Evolutionary conservation across 257 asterid genomes (phyloP), one percentile per base, ranked within the genome.

Genomic region (Vinca minor): DNA sequence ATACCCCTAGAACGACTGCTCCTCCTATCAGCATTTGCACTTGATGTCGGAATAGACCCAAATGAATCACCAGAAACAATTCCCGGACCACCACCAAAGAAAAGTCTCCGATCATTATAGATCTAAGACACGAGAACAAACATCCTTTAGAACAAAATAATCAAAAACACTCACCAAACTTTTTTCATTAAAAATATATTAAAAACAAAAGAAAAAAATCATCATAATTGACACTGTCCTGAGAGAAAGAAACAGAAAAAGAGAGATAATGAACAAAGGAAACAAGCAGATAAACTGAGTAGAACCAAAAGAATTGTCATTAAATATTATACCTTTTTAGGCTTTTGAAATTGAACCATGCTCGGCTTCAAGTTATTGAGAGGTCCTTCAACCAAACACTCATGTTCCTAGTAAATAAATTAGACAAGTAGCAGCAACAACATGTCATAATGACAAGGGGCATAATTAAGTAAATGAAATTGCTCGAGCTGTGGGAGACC

Each of bases 331-430:
- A n/a, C 97, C 97, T 93, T 93, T 80, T 83, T 89, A 48, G 99
- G 99, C 76, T 93, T 93, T 80, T 93, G 99, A 80, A 89, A 93
- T 68, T 93, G 99, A 76, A 93, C 99, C 99, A 93, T 93, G 71
- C 99, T 93, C 79, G 89, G 99, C 86, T 89, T 93, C 59, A 93
- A 77, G 80, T 93, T 93, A 79, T 86, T 93, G 66, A 93, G 80
- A 67, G 97, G 97, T 60, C 99, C 99, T 86, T 93, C 99, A 52
- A 93, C 99, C 84, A 93, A 83, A 82, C 97, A 93, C 67, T 93
- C 97, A 8, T 93, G 86, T 80, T 93, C 99, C 99, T 93, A 71
- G 54, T 1, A 31, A 67, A 65, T 68, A 34, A 63, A 67, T 21
- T 23, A 61, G 18, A 25, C 25, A 52, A 39, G 62, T 56, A 63